These are phyloP conservation scores for Suillus americanus DNA, from an alignment of 768 basidiomycete genomes.

Conservation along the genomic window DNA sequence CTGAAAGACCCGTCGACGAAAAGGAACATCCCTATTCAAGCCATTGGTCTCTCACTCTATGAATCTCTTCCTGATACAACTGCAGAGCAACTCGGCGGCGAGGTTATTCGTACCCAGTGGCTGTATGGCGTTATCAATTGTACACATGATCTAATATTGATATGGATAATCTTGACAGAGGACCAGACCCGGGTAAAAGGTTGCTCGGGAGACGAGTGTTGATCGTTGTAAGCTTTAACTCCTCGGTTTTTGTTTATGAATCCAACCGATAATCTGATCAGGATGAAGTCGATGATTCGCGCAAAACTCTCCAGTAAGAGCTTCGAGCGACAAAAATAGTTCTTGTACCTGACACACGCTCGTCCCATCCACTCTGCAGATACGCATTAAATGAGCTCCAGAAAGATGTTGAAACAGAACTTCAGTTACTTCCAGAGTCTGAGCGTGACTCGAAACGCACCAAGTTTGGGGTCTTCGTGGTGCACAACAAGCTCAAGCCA, in stretches of 20 bases:
- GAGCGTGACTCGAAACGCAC: slow-evolving; percentile 77
- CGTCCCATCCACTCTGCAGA: slow-evolving; percentile 36
- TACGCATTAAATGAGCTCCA: slow-evolving; percentile 90
- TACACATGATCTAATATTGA: slow-evolving; percentile 6
- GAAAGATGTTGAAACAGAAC: slow-evolving; percentile 80
- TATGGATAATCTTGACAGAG: slow-evolving; percentile 37
- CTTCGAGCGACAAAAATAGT: slow-evolving; percentile 3
- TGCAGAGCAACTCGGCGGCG: slow-evolving; percentile 70
- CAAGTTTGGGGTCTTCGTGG: slow-evolving; percentile 90
- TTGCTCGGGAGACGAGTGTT: slow-evolving; percentile 80
- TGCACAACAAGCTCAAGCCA: slow-evolving; percentile 89
- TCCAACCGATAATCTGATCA: slow-evolving; percentile 26
- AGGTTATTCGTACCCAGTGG: slow-evolving; percentile 97
- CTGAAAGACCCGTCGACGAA: slow-evolving; percentile 68
- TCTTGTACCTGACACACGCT: slow-evolving; percentile 3
- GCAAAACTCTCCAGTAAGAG: slow-evolving; percentile 85
- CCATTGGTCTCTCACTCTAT: slow-evolving; percentile 94
- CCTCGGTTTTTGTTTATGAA: slow-evolving; percentile 16
- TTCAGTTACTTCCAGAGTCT: slow-evolving; percentile 61
- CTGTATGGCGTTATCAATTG: slow-evolving; percentile 50
- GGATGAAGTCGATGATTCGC: slow-evolving; percentile 89
- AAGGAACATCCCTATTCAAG: slow-evolving; percentile 88
- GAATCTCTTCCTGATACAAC: slow-evolving; percentile 81
- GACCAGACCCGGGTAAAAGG: slow-evolving; percentile 62
- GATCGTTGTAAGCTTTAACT: slow-evolving; percentile 63